Percentiles rank a stretch among this genome's conserved stretches.
These are phyloP conservation scores for Diplodia intermedia DNA, from an alignment of 2,329 filamentous ascomycete species.

Conservation along the genomic window DNA sequence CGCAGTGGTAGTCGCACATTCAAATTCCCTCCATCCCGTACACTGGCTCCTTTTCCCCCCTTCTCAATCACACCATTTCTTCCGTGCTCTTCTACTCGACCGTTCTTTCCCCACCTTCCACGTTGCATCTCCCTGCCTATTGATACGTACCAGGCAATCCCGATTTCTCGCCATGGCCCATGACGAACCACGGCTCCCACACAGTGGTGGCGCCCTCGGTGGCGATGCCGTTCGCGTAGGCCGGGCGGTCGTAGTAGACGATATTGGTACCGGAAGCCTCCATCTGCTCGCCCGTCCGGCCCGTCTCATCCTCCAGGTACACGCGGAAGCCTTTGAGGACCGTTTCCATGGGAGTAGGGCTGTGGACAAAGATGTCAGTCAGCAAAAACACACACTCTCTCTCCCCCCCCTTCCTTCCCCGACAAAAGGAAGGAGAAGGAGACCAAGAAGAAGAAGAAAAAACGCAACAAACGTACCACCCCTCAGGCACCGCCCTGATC, in stretches of 20 bases:
- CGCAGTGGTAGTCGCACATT: no score
- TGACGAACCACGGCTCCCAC: constrained; percentile 58
- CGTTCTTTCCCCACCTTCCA: no score
- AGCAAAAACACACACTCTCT: no score
- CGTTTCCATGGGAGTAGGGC: constrained; percentile 49
- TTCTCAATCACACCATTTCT: no score
- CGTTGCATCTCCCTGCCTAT: neutral
- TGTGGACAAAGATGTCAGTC: neutral
- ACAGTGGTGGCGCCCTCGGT: constrained; percentile 54
- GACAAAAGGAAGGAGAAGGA: neutral
- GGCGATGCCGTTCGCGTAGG: constrained; percentile 51
- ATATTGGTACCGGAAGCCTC: constrained; percentile 55
- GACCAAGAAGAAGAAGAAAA: neutral
- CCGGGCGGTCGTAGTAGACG: constrained; percentile 47
- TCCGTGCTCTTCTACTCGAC: no score
- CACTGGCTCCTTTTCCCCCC: no score
- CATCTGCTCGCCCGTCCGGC: constrained; percentile 52
- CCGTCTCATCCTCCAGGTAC: constrained; percentile 55
- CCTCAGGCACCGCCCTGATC: constrained; percentile 29
- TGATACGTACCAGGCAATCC: constrained; percentile 48
- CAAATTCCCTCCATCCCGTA: no score
- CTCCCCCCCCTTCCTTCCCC: no score
- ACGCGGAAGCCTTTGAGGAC: constrained; percentile 55
- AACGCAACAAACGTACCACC: constrained; percentile 2
- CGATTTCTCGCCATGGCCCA: constrained; percentile 54